A percentile compares a stretch with the other conserved stretches of the same genome.
These are phyloP conservation scores for Cystobasidiaceae sp. DNA, from an alignment of 1,284 basidiomycete species.

Conservation along the genomic window DNA sequence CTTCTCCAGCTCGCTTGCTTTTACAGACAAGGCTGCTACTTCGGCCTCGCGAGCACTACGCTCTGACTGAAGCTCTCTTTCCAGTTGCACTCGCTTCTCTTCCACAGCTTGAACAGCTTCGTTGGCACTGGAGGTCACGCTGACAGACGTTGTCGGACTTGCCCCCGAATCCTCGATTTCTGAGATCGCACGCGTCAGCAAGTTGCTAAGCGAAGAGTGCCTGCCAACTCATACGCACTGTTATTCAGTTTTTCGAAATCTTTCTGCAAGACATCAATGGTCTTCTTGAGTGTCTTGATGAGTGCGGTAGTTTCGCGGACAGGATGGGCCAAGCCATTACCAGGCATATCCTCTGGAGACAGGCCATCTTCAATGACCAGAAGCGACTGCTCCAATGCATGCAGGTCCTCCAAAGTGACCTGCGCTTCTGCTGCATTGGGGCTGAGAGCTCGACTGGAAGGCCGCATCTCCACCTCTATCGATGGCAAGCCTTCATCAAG, in stretches of 20 bases:
- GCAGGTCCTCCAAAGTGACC: slow-evolving; percentile 35
- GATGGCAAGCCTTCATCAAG: slow-evolving; percentile 33
- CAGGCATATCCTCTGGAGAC: slow-evolving; percentile 26
- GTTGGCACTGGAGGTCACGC: slow-evolving; percentile 45
- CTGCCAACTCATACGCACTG: no score
- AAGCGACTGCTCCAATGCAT: slow-evolving; percentile 8
- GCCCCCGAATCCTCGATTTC: slow-evolving; percentile 18
- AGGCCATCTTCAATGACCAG: slow-evolving; percentile 15
- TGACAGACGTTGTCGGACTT: background rate
- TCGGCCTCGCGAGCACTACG: slow-evolving; percentile 35
- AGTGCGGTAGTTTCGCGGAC: slow-evolving; percentile 5
- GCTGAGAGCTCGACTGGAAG: background rate
- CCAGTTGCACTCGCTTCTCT: slow-evolving; percentile 66
- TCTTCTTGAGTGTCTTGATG: slow-evolving; percentile 57
- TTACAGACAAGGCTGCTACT: slow-evolving; percentile 33
- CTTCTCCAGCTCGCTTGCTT: slow-evolving; percentile 23
- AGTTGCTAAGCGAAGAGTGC: no score
- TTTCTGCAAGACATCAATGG: slow-evolving; percentile 68
- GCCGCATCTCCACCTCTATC: slow-evolving; percentile 33
- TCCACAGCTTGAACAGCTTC: slow-evolving; percentile 68
- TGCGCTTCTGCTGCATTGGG: slow-evolving; percentile 13
- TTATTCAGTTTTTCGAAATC: slow-evolving; percentile 72
- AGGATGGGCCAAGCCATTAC: slow-evolving; percentile 10
- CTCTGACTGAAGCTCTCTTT: slow-evolving; percentile 53
- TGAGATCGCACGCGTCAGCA: background rate